A percentile compares a stretch with the other conserved stretches of the same genome.
phyloP scores from a whole-genome alignment of 768 basidiomycete species.

The Tylopilus intermedius region DNA sequence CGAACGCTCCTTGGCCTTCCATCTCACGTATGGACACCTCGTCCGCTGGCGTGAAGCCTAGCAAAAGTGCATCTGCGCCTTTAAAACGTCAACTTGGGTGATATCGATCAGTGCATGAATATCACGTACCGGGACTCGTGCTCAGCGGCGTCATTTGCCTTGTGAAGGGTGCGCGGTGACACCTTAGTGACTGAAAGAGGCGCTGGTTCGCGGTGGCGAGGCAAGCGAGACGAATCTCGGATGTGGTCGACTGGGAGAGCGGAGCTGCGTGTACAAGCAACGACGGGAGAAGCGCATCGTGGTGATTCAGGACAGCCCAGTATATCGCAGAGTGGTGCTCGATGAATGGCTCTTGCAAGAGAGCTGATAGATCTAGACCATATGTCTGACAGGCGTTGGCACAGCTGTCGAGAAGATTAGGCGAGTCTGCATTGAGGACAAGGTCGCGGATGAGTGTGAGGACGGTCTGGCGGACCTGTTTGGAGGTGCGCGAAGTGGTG shows the following conservation, averaged over 20 bases:
- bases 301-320: constrained; percentile 65
- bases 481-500: constrained; percentile 26
- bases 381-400: constrained; percentile 53
- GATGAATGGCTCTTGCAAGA: constrained; percentile 60
- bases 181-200: constrained; percentile 25
- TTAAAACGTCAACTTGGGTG: not conserved
- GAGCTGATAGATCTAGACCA: constrained; percentile 43
- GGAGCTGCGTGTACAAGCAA: constrained; percentile 52
- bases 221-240: constrained; percentile 65
- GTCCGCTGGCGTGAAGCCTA: constrained; percentile 46
- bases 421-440: constrained; percentile 29
- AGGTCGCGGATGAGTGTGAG: constrained; percentile 53
- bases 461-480: constrained; percentile 51
- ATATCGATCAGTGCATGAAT: no score
- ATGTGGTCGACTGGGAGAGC: constrained; percentile 38
- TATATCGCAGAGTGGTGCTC: constrained; percentile 65
- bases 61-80: constrained; percentile 47
- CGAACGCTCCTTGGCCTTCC: constrained; percentile 49
- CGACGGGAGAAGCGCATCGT: constrained; percentile 38
- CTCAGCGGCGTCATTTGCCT: constrained; percentile 12
- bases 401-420: constrained; percentile 35
- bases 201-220: constrained; percentile 30
- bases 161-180: constrained; percentile 9
- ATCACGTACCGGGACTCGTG: constrained; percentile 9
- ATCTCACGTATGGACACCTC: constrained; percentile 52